Base-by-base conservation (phyloP, 1,139 yeast genomes). In the Taphrina sp. region DNA sequence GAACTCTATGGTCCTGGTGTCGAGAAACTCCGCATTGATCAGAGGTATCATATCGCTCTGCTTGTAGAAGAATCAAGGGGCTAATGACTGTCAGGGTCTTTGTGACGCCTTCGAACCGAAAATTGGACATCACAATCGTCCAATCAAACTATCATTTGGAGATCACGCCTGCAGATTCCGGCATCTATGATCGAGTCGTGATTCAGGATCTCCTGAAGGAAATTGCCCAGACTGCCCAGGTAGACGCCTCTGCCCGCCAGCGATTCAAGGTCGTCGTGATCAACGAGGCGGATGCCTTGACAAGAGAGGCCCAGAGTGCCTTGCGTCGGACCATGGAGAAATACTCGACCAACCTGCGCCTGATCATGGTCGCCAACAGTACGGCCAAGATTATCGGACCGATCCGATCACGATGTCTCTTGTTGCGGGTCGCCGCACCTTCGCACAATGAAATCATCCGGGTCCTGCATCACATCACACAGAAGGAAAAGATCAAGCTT, bases 241-340 rank as follows among this genome's bases (percentile, higher is more conserved):
- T 92, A 23, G 96, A 90, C 66, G 79, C 83, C 62, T 68, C 77
- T 28, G 80, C 80, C 45, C 82, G 76, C 63, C 95, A 87, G 66
- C 75, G 90, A 60, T 92, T 89, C 73, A 35, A 33, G 53, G 86
- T 90, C 39, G 97, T 92, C 17, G 80, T 92, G 12, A 89, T 92
- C 58, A 92, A 94, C 67, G 97, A 92, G 69, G 97, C 98, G 0
- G 96, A 92, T 63, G 78, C 88, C 1, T 76, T 92, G 67, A 83
- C 94, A 17, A 78, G 96, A 63, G 98, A 95, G 68, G 98, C 98
- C 0, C 98, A 92, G 69, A 96, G 96, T 12, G 98, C 98, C 0
- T 74, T 92, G 63, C 81, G 98, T 73, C 79, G 98, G 69, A 92
- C 99, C 0, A 94, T 92, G 97, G 99, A 92, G 67, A 92, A 92